Evolutionary conservation across 1,139 yeast species (phyloP).

Genomic region (Debaryomyces nepalensis): DNA sequence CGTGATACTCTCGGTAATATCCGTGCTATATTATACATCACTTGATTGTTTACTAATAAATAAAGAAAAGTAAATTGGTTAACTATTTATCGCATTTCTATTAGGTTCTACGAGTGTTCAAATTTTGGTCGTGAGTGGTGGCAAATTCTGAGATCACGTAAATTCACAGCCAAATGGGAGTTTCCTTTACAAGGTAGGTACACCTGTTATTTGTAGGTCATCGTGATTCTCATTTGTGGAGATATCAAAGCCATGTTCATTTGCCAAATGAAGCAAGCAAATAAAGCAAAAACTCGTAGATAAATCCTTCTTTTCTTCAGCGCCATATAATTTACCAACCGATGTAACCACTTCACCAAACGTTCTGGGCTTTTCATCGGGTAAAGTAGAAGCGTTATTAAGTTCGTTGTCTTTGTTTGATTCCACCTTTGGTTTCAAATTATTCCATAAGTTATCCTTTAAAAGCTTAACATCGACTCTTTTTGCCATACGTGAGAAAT

Average conservation of each 20-base stretch:
- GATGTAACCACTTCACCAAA: slow-evolving; percentile 56
- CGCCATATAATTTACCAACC: slow-evolving; percentile 57
- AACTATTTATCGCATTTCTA: slow-evolving; percentile 8
- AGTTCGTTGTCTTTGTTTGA: slow-evolving; percentile 6
- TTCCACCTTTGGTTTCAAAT: slow-evolving; percentile 35
- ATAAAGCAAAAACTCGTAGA: slow-evolving; percentile 90
- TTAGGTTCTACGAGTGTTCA: slow-evolving; percentile 3
- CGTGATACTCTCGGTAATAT: slow-evolving; percentile 14
- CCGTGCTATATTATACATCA: slow-evolving; percentile 15
- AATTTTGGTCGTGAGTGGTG: slow-evolving; percentile 11
- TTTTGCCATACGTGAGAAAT: slow-evolving; percentile 81
- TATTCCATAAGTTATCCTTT: slow-evolving; percentile 84
- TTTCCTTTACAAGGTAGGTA: neutral
- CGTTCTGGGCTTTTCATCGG: slow-evolving; percentile 22
- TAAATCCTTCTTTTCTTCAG: slow-evolving; percentile 61
- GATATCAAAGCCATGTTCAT: slow-evolving; percentile 81
- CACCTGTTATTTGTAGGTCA: slow-evolving; percentile 59
- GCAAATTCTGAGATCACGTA: slow-evolving; percentile 12
- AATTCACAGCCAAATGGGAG: neutral
- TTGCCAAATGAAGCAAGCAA: slow-evolving; percentile 83
- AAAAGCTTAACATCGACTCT: slow-evolving; percentile 79
- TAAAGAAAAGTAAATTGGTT: neutral
- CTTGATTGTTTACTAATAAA: slow-evolving; percentile 4
- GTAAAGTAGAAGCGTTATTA: slow-evolving; percentile 10
- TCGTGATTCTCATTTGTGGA: slow-evolving; percentile 56